Conservation (phyloP, 2,329 filamentous ascomycete genomes). For the Tolypocladium endophyticum region DNA sequence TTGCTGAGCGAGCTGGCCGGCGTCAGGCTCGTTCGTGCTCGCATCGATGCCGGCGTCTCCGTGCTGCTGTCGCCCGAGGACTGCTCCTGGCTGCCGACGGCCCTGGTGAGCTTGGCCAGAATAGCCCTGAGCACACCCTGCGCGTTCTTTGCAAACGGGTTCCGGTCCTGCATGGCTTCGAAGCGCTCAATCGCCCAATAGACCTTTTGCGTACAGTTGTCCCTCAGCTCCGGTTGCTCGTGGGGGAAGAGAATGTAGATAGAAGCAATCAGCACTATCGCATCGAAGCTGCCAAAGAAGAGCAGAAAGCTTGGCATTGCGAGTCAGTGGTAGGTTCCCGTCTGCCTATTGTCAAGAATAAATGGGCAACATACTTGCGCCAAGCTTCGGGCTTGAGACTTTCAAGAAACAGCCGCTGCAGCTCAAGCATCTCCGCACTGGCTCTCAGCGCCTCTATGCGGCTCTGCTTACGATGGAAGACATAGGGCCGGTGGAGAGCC, state of each 20-base stretch:
- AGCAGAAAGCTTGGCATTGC: constrained; percentile 32
- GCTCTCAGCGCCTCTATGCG: constrained; percentile 46
- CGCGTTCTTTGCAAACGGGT: constrained; percentile 42
- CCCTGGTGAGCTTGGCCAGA: constrained; percentile 40
- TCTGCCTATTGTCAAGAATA: background rate
- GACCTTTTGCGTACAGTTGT: constrained; percentile 42
- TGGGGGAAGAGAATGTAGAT: constrained; percentile 51
- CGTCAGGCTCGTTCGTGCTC: background rate
- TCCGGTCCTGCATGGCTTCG: constrained; percentile 41
- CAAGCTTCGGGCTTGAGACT: constrained; percentile 39
- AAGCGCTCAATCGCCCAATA: constrained; percentile 50
- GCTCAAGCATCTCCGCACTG: constrained; percentile 42
- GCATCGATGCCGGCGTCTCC: constrained; percentile 5
- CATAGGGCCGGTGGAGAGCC: constrained; percentile 50
- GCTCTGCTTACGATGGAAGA: constrained; percentile 45
- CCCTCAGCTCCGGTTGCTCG: constrained; percentile 38
- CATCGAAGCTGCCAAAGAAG: constrained; percentile 55
- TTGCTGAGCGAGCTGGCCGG: background rate
- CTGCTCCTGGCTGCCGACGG: constrained; percentile 24
- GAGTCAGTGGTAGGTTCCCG: background rate
- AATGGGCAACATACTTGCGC: constrained; percentile 20
- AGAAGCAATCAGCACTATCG: constrained; percentile 48
- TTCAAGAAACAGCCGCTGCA: constrained; percentile 40
- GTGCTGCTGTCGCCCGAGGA: constrained; percentile 8
- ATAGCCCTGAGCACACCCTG: constrained; percentile 46